These are phyloP conservation scores for Aspergillus aculeatus DNA, from an alignment of 2,329 filamentous ascomycete genomes.

Conservation along the genomic window DNA sequence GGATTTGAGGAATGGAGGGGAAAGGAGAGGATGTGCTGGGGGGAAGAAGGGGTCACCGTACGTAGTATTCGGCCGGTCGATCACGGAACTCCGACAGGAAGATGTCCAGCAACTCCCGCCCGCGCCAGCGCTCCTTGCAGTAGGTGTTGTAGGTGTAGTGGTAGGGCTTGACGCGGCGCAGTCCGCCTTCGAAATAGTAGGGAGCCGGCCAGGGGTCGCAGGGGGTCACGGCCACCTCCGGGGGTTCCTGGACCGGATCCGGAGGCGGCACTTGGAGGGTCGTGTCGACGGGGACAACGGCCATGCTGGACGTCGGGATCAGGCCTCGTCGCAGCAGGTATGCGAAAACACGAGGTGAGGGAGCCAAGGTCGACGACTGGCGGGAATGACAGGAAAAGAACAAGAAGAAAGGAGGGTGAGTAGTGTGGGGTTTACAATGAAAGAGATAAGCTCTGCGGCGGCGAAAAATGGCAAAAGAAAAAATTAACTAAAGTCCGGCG, in stretches of 20 bases:
- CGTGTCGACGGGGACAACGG: conserved; percentile 34
- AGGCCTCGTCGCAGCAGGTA: conserved; percentile 40
- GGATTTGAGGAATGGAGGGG: neutral
- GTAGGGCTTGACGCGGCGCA: conserved; percentile 82
- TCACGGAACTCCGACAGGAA: conserved; percentile 93
- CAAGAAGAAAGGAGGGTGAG: neutral
- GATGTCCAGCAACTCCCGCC: conserved; percentile 75
- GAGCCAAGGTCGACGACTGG: conserved; percentile 27
- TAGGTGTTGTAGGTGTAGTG: conserved; percentile 93
- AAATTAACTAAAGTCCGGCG: neutral
- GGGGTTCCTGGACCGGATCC: conserved; percentile 22
- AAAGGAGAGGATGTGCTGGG: neutral
- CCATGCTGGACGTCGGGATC: conserved; percentile 37
- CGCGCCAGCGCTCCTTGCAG: conserved; percentile 92
- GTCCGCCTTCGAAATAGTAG: conserved; percentile 78
- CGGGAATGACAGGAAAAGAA: conserved; percentile 8
- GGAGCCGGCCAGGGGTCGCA: conserved; percentile 61
- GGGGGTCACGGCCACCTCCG: conserved; percentile 29
- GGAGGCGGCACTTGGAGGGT: conserved; percentile 26
- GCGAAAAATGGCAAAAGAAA: neutral
- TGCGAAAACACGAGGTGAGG: conserved; percentile 40
- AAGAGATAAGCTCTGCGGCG: neutral
- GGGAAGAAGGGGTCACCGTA: conserved; percentile 37
- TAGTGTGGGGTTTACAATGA: neutral
- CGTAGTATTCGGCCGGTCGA: conserved; percentile 81